Conservation (phyloP, 495 filamentous ascomycete species). For the Sordaria brevicollis region DNA sequence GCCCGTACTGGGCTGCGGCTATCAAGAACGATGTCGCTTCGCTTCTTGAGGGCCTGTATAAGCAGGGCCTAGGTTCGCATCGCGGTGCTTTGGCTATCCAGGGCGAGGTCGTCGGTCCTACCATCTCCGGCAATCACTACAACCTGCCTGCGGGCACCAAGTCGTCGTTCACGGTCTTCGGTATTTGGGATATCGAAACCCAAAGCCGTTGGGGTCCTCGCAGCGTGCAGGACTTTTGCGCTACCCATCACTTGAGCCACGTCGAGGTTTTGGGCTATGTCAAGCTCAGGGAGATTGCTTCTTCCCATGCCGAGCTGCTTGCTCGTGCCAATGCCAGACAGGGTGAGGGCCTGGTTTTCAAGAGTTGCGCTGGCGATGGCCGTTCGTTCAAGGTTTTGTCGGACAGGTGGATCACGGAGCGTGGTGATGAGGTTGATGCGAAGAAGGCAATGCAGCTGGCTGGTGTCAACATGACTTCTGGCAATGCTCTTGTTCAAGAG, state of each 20-base stretch:
- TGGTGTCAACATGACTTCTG: background rate
- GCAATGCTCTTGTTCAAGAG: background rate
- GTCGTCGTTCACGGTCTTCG: conserved; percentile 12
- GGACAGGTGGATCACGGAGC: conserved; percentile 5
- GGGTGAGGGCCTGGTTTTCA: conserved; percentile 22
- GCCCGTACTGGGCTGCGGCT: conserved; percentile 10
- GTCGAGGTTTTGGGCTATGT: conserved; percentile 17
- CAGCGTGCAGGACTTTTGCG: conserved; percentile 4
- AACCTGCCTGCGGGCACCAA: background rate
- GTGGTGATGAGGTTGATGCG: conserved; percentile 5
- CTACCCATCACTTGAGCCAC: conserved; percentile 9
- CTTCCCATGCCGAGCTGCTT: conserved; percentile 10
- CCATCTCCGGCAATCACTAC: conserved; percentile 13
- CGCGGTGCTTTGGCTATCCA: conserved; percentile 12
- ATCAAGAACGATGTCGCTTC: background rate
- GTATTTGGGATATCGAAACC: conserved; percentile 10
- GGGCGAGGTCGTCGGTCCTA: conserved; percentile 19
- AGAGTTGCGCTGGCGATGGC: conserved; percentile 9
- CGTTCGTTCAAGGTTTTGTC: conserved; percentile 23
- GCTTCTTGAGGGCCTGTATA: conserved; percentile 1
- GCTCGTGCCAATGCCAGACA: conserved; percentile 6
- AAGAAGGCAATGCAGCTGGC: background rate
- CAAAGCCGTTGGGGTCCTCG: conserved; percentile 4
- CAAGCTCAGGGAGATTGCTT: conserved; percentile 7
- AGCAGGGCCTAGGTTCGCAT: background rate